Conservation (phyloP, 2,329 filamentous ascomycete genomes). For the Colletotrichum ledebouriae region DNA sequence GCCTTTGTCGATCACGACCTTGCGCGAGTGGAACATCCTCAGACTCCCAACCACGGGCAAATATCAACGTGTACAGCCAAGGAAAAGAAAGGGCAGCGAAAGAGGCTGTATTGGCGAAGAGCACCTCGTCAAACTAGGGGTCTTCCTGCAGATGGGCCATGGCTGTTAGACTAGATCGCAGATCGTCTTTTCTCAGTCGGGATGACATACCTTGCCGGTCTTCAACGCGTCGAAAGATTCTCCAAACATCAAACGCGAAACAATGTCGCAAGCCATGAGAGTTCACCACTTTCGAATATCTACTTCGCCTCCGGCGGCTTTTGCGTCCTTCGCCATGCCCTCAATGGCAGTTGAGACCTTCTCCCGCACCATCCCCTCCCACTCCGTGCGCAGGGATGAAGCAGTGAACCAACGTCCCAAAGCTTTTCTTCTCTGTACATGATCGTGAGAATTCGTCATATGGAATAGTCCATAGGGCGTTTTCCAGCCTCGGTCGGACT, state of each 20-base stretch:
- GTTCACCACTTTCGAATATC: slow-evolving; percentile 68
- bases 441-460: slow-evolving; percentile 12
- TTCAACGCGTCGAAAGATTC: slow-evolving; percentile 67
- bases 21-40: slow-evolving; percentile 6
- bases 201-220: slow-evolving; percentile 56
- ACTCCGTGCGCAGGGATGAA: slow-evolving; percentile 48
- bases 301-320: slow-evolving; percentile 48
- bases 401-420: slow-evolving; percentile 57
- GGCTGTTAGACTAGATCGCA: not conserved
- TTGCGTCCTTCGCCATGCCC: slow-evolving; percentile 59
- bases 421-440: slow-evolving; percentile 50
- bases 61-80: not conserved
- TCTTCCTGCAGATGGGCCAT: slow-evolving; percentile 18
- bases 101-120: not conserved
- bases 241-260: slow-evolving; percentile 67
- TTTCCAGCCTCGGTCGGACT: slow-evolving; percentile 10
- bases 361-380: slow-evolving; percentile 51
- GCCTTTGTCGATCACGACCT: slow-evolving; percentile 7
- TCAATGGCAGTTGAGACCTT: slow-evolving; percentile 57
- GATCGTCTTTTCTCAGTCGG: not conserved
- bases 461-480: slow-evolving; percentile 15
- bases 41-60: not conserved
- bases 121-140: slow-evolving; percentile 15
- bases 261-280: slow-evolving; percentile 67
- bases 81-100: slow-evolving; percentile 13